phyloP scores from a whole-genome alignment of 208 protist species.

The Leishmania aethiopica region DNA sequence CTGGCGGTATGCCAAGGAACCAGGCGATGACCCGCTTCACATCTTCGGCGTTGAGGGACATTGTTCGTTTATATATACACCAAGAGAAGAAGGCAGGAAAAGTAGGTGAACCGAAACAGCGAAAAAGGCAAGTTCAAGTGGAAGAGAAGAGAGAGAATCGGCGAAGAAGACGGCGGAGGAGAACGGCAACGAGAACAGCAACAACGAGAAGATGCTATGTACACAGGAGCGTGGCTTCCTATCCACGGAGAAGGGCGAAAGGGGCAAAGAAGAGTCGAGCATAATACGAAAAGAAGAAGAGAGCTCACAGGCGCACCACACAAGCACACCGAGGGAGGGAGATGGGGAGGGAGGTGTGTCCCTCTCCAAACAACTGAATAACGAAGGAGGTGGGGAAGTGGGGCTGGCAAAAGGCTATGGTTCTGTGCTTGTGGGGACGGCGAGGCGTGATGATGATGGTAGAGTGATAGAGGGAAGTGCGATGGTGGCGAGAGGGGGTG shows the following conservation, averaged over 20 bases:
- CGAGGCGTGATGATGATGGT: neutral
- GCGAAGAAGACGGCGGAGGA: neutral
- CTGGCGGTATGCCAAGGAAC: conserved; percentile 27
- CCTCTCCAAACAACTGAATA: neutral
- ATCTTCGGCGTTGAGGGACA: neutral
- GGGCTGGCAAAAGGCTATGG: no score
- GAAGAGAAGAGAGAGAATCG: neutral
- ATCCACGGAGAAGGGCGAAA: neutral
- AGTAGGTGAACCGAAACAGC: neutral
- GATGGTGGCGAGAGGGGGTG: neutral
- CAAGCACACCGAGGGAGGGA: neutral
- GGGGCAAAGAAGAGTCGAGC: neutral
- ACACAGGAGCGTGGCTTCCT: neutral
- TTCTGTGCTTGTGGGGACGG: no score
- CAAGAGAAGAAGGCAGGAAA: neutral
- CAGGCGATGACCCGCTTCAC: conserved; percentile 25
- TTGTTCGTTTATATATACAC: neutral
- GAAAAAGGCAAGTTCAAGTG: neutral
- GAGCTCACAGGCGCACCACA: neutral
- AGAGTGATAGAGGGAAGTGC: neutral
- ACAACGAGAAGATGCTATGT: neutral
- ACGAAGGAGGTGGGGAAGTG: no score
- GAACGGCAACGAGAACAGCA: neutral
- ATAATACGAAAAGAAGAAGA: neutral
- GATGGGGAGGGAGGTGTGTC: neutral